Base-by-base conservation (phyloP, 768 basidiomycete species). In the Collybia nuda region DNA sequence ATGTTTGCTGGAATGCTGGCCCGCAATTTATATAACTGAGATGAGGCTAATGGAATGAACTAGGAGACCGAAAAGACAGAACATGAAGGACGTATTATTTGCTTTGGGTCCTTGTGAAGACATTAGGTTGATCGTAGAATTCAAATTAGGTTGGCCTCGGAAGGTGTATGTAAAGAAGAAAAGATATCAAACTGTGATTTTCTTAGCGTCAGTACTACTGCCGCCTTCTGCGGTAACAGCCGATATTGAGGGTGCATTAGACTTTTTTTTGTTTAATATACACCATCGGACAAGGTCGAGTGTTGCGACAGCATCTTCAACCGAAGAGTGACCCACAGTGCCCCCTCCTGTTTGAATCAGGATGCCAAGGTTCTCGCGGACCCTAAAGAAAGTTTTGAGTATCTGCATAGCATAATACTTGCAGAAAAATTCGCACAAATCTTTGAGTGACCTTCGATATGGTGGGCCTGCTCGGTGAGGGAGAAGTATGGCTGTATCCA, bases 401-500 rank as follows among this genome's bases (percentile, higher is more conserved):
- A 62, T 48, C 38, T 15, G 19, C 11, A 22, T 28, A 24, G 12
- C n/a, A 47, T 14, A 19, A 63, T 73, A 57, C 48, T 22, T 15
- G 1, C 7, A 48, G 47, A 14, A 19, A 17, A 36, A 32, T 6
- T 56, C 72, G 64, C 58, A 95, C 93, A 99, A 68, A 62, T 93
- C 86, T 57, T 85, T 79, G 28, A 99, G 71, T 0, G 94, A 84
- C 38, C 88, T 78, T 23, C 93, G 78, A 64, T 84, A 96, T 3
- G 96, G 95, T 9, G 81, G 75, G 0, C 85, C 80, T 21, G 75
- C 69, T 12, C 66, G 62, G 65, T 98, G 97, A 7, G 92, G 93
- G 60, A 95, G 96, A 12, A 98, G 71, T 14, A 88, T 71, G 0
- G 84, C 87, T 0, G 97, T 98, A 61, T 99, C 97, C 24, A 99